Conservation (phyloP, 257 asterid species). For the Henckelia pumila region DNA sequence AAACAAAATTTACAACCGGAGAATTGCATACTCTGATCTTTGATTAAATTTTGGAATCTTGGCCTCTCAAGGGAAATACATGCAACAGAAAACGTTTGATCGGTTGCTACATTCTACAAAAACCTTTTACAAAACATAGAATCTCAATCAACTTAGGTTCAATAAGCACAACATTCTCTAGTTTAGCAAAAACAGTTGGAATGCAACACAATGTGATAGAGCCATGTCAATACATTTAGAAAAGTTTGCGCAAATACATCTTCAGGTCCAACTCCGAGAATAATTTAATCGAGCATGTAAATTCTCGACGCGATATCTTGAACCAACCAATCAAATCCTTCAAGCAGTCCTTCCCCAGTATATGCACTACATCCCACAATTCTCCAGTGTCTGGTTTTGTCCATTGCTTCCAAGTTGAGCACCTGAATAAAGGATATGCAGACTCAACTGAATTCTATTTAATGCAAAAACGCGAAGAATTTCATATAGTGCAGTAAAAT, state of each 20-base stretch:
- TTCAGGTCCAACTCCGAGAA: background rate
- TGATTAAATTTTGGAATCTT: background rate
- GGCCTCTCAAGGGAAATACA: background rate
- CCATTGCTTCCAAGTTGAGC: constrained; percentile 82
- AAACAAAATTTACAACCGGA: no score
- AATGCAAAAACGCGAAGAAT: no score
- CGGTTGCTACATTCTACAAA: no score
- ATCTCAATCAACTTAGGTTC: background rate
- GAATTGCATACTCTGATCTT: no score
- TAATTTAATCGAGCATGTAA: constrained; percentile 68
- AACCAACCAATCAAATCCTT: constrained; percentile 93
- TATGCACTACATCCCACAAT: constrained; percentile 93
- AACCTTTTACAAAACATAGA: background rate
- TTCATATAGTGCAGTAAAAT: background rate
- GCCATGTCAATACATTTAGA: background rate
- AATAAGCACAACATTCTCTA: background rate
- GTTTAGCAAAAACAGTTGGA: background rate
- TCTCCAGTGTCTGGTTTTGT: constrained; percentile 86
- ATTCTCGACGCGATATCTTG: constrained; percentile 92
- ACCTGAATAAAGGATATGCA: constrained; percentile 42
- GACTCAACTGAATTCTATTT: no score
- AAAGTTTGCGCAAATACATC: background rate
- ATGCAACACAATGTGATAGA: background rate
- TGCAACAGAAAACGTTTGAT: background rate
- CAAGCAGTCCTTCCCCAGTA: constrained; percentile 86